phyloP scores from a whole-genome alignment of 1,284 basidiomycete genomes.

The Athelia psychrophila region DNA sequence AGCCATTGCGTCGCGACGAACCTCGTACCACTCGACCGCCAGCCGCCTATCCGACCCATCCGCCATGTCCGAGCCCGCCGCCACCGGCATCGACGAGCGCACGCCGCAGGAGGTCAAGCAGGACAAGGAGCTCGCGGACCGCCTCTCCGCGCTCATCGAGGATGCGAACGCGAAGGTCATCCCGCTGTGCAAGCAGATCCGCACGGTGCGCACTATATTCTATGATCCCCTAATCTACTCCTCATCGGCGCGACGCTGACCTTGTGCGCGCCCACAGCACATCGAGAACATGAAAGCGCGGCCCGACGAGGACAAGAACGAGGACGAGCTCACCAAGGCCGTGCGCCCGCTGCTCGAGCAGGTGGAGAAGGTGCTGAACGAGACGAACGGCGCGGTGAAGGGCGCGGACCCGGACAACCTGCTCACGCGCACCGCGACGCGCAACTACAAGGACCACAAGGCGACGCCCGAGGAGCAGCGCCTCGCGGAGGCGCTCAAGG shows the following conservation, averaged over 20 bases:
- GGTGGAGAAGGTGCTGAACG: slow-evolving; percentile 32
- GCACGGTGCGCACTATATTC: too few relatives aligned
- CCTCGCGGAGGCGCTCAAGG: slow-evolving; percentile 35
- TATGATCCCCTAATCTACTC: too few relatives aligned
- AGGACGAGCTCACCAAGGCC: slow-evolving; percentile 30
- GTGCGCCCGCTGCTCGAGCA: slow-evolving; percentile 33
- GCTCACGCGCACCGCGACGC: slow-evolving; percentile 29
- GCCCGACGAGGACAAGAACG: slow-evolving; percentile 34
- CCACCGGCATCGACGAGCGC: background rate
- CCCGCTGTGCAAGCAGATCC: slow-evolving; percentile 32
- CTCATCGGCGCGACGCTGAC: too few relatives aligned
- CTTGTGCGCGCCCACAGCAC: too few relatives aligned
- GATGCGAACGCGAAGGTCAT: slow-evolving; percentile 26
- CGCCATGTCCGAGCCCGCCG: too few relatives aligned
- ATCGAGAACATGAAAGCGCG: slow-evolving; percentile 29
- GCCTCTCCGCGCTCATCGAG: slow-evolving; percentile 28
- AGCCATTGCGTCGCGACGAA: too few relatives aligned
- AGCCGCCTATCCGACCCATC: too few relatives aligned
- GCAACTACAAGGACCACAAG: slow-evolving; percentile 30
- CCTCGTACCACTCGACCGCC: too few relatives aligned
- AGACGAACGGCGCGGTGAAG: slow-evolving; percentile 33
- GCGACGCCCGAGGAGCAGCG: slow-evolving; percentile 36
- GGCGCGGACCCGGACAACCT: slow-evolving; percentile 33
- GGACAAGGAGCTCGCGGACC: slow-evolving; percentile 28
- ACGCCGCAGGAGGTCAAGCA: slow-evolving; percentile 16